Percentiles rank a stretch among this genome's conserved stretches.
phyloP scores from a whole-genome alignment of 2,329 filamentous ascomycete species.

The Phyllosticta ampelicida region DNA sequence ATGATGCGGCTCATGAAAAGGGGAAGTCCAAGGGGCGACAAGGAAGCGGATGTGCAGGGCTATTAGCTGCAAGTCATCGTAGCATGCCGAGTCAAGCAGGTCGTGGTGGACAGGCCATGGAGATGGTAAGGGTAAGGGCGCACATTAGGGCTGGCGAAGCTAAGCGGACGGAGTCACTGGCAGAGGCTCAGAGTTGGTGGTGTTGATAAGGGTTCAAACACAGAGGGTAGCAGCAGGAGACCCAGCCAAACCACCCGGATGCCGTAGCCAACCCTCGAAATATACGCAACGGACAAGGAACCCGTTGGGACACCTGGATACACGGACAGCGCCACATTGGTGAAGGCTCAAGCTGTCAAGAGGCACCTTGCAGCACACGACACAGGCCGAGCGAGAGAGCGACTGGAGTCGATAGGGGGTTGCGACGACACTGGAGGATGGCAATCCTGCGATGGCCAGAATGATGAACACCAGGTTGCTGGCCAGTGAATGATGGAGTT shows the following conservation, averaged over 20 bases:
- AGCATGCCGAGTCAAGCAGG: not conserved
- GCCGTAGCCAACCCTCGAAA: not conserved
- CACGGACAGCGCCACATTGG: not conserved
- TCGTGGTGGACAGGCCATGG: not conserved
- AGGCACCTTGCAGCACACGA: not conserved
- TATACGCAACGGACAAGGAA: not conserved
- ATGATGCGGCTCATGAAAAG: not conserved
- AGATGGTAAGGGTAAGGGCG: not conserved
- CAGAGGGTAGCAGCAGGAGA: not conserved
- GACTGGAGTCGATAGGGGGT: no score
- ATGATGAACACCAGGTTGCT: no score
- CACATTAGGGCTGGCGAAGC: not conserved
- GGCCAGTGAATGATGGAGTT: no score
- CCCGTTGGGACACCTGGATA: not conserved
- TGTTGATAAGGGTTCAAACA: not conserved
- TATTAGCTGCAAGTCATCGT: not conserved
- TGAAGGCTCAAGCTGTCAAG: not conserved
- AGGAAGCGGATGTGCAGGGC: not conserved
- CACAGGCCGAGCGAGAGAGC: not conserved
- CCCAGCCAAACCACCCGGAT: not conserved
- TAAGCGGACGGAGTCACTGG: not conserved
- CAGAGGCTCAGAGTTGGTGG: not conserved
- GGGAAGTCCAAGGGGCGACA: not conserved
- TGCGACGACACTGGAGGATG: no score
- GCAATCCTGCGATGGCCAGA: no score